Evolutionary conservation across 352 stramenopile genomes (phyloP), one percentile per base, ranked within the genome.

Genomic region (Thalassiosira sp.): DNA sequence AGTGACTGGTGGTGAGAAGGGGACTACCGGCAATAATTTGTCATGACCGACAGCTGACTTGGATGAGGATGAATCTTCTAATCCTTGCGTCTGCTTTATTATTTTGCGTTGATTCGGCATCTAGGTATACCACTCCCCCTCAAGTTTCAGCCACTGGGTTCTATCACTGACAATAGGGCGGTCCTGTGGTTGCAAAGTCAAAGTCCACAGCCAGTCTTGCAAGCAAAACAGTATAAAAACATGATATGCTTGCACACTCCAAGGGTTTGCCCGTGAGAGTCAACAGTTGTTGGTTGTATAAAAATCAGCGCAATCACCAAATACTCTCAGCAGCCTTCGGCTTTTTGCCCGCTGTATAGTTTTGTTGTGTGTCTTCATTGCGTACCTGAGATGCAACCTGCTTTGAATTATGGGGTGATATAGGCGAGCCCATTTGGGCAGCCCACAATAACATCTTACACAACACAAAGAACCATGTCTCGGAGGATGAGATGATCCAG

Each of bases 151-250:
- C n/a, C n/a, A n/a, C n/a, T n/a, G n/a, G n/a, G n/a, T n/a, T n/a
- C n/a, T n/a, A n/a, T n/a, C n/a, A n/a, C n/a, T n/a, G n/a, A n/a
- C 10, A 72, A 42, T 72, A 5, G 37, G 27, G 25, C 59, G 8
- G 10, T 11, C 35, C 20, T 20, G n/a, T 78, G 68, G 49, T 72
- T 52, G 59, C 68, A 78, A 31, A n/a, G n/a, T n/a, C n/a, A n/a
- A n/a, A 72, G 18, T 7, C 60, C 49, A 43, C 45, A 57, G 6
- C 68, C 60, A 8, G 59, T 60, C 31, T 71, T 78, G 49, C 60
- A 78, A 33, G 48, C 20, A 8, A 56, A 54, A 48, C 66, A 75
- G 27, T 75, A 62, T 25, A 56, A 69, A 49, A 16, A 75, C 20
- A 31, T 22, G 20, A 37, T 25, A 57, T 24, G 20, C 22, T 11